Base-by-base conservation (phyloP, 495 filamentous ascomycete species). In the Evansstolkia leycettana region DNA sequence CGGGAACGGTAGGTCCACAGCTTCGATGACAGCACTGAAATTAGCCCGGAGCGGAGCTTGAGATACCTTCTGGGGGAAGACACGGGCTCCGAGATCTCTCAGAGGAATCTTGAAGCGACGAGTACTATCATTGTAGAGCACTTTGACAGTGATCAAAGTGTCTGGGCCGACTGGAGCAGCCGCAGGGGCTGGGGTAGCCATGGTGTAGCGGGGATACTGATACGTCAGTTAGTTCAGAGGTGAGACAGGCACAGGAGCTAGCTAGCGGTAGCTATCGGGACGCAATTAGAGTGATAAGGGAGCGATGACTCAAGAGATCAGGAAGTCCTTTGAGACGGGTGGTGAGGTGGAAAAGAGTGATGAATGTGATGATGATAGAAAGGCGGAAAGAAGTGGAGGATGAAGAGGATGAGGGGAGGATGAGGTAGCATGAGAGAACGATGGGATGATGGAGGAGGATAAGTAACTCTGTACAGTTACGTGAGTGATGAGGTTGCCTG, bases 101-200 rank as follows among this genome's bases (percentile, higher is more conserved):
- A 99, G 65, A 25, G 85, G 79, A 11, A 99, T 67, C 69, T 93
- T 96, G 64, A 93, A 86, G 50, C 88, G 80, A 33, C 83, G 75
- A 45, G 75, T 81, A 42, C 77, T 81, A 46, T 84, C 75, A 33
- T 64, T 60, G 43, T 80, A 70, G 39, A 72, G 73, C 45, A 94
- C 68, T 64, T 96, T 96, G 58, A 94, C 60, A 34, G 81, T 84
- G 50, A 99, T 80, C 37, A 78, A 60, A 36, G 84, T 87, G 37
- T 88, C 84, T 23, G 74, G 75, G 18, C 66, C 65, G 37, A 74
- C 65, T n/a, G 64, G 54, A 17, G 47, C 37, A 36, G 51, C 37
- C 18, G 59, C 40, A 35, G 50, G 29, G 27, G 54, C 41, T 31
- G 53, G 41, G 23, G 55, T 48, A 15, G 61, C 46, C 58, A 62